Evolutionary conservation across 1,284 basidiomycete species (phyloP), one percentile per base, ranked within the genome.

Genomic region (Cutaneotrichosporon spelunceum): DNA sequence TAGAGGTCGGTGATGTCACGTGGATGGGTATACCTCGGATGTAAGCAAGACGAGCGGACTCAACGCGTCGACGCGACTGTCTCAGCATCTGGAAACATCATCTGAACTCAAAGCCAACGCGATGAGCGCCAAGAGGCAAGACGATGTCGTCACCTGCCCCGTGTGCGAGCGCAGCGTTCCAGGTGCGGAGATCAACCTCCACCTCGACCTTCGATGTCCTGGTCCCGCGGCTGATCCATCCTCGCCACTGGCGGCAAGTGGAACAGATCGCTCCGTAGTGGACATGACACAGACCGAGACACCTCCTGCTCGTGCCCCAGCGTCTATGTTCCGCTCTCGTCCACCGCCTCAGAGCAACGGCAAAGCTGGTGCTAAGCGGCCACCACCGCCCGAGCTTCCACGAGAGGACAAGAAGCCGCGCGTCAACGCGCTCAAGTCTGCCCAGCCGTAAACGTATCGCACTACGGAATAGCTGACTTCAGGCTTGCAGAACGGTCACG

Each of bases 401-500:
- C 23, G 34, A 24, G 34, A 29, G 39, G 54, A 44, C 13, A 55
- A 47, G 39, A 27, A 47, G 44, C 61, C 60, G 16, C 63, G 66
- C 11, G 52, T 72, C 13, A 78, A 79, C 52, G 72, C 76, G 9
- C 59, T 79, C 16, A 68, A 66, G 13, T 74, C 72, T 4, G 75
- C 74, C 60, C 75, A 76, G 48, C 78, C 78, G 77, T 78, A 54
- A 64, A 76, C 62, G 8, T 21, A 4, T 21, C 13, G 3, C 5
- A 4, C 9, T 36, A 19, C 19, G n/a, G 19, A 2, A 14, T 2
- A 34, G 23, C 59, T 66, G 44, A 67, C 53, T 2, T 4, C 54
- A 79, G 78, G 4, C 65, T 79, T 4, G 78, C 78, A 0, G 78
- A 79, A 56, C 63, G 74, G 2, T 76, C 76, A 4, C 71, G 78